phyloP scores from a whole-genome alignment of 306 rosid species.

The Medicago arabica region DNA sequence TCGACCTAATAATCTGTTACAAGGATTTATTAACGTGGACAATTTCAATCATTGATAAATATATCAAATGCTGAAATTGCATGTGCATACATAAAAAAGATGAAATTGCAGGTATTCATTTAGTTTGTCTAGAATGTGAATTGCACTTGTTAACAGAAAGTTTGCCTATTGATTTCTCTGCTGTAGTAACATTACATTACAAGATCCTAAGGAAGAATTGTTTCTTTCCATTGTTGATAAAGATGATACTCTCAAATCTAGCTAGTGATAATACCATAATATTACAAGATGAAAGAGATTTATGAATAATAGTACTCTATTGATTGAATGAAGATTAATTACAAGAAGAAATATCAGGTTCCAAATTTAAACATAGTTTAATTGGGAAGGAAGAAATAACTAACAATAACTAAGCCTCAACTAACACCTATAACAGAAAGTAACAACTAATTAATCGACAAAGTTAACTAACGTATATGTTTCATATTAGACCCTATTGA shows the following conservation, averaged over 20 bases:
- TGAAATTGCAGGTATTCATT: too few relatives aligned
- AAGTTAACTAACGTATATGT: not conserved
- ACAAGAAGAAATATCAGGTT: not conserved
- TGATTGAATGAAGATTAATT: not conserved
- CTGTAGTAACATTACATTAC: not conserved
- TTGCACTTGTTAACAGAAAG: not conserved
- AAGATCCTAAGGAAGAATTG: not conserved
- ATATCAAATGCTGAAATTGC: too few relatives aligned
- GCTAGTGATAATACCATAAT: not conserved
- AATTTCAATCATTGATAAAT: too few relatives aligned
- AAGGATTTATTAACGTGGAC: too few relatives aligned
- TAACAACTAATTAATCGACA: too few relatives aligned
- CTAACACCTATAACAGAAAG: too few relatives aligned
- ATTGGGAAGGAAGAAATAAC: not conserved
- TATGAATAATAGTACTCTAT: not conserved
- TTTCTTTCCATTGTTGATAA: not conserved
- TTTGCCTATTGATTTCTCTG: not conserved
- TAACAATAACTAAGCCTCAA: too few relatives aligned
- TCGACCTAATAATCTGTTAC: not conserved
- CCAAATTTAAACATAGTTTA: not conserved
- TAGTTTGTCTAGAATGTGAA: not conserved
- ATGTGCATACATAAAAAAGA: too few relatives aligned
- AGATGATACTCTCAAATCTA: not conserved
- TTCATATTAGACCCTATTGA: not conserved
- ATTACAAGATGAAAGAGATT: not conserved